These are phyloP conservation scores for Blastocystis sp. DNA, from an alignment of 352 stramenopile species.

Conservation along the genomic window DNA sequence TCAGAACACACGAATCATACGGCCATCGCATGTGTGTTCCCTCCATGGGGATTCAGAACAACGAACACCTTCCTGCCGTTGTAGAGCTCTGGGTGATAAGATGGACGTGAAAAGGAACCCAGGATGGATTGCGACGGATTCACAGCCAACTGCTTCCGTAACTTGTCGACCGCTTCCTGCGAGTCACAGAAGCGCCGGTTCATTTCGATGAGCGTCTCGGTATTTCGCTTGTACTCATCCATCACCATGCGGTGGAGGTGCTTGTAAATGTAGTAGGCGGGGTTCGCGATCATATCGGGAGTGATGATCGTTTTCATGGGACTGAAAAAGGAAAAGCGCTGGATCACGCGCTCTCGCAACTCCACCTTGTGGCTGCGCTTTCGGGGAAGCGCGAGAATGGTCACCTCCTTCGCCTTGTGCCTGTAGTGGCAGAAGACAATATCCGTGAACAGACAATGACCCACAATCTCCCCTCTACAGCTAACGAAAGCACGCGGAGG, in stretches of 20 bases:
- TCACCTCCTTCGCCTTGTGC: not conserved
- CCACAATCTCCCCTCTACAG: not conserved
- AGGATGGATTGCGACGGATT: slow-evolving; percentile 3
- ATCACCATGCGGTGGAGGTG: not conserved
- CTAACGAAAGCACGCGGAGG: not conserved
- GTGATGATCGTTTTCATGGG: not conserved
- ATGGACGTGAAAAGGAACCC: not conserved
- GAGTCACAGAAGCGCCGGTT: not conserved
- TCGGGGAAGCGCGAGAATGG: not conserved
- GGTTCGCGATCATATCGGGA: not conserved
- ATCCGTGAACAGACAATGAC: not conserved
- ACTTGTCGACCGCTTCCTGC: not conserved
- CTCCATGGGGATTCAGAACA: slow-evolving; percentile 30
- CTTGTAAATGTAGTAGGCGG: slow-evolving; percentile 15
- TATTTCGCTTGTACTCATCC: not conserved
- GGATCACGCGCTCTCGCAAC: not conserved
- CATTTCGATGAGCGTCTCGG: not conserved
- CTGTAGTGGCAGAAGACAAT: slow-evolving; percentile 4
- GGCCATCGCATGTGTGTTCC: not conserved
- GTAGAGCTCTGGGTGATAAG: not conserved
- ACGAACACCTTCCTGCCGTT: not conserved
- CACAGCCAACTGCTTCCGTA: not conserved
- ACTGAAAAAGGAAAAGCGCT: slow-evolving; percentile 14
- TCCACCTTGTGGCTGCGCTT: not conserved
- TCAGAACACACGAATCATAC: not conserved